phyloP scores from a whole-genome alignment of 2,329 filamentous ascomycete genomes.

The Daldinia sp. region DNA sequence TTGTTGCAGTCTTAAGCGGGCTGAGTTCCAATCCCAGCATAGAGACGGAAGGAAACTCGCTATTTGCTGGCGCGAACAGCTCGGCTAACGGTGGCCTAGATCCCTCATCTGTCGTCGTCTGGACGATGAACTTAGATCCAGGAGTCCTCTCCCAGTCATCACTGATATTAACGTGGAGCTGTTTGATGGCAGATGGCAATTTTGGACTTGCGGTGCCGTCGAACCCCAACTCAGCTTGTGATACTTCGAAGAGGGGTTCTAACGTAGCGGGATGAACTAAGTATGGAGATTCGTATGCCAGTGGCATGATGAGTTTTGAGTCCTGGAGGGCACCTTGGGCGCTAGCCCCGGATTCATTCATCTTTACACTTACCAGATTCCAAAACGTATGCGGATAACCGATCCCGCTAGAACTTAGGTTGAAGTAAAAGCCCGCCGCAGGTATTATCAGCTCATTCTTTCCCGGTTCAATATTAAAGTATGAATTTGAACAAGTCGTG shows the following conservation, averaged over 20 bases:
- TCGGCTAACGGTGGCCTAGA: slow-evolving; percentile 36
- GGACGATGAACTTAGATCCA: slow-evolving; percentile 38
- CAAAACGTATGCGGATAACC: slow-evolving; percentile 43
- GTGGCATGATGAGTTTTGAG: slow-evolving; percentile 54
- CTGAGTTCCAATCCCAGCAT: slow-evolving; percentile 40
- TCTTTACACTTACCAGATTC: slow-evolving; percentile 44
- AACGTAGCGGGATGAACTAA: slow-evolving; percentile 56
- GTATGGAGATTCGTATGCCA: slow-evolving; percentile 52
- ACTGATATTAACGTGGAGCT: slow-evolving; percentile 35
- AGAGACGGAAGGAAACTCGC: slow-evolving; percentile 37
- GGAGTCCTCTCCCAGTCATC: slow-evolving; percentile 35
- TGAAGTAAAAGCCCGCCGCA: slow-evolving; percentile 40
- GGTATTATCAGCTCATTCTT: slow-evolving; percentile 55
- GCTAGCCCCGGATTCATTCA: slow-evolving; percentile 14
- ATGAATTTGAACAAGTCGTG: slow-evolving; percentile 51
- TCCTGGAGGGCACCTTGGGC: slow-evolving; percentile 53
- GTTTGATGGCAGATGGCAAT: slow-evolving; percentile 40
- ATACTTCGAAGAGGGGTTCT: slow-evolving; percentile 53
- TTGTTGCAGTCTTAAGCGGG: slow-evolving; percentile 42
- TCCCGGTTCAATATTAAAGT: slow-evolving; percentile 54
- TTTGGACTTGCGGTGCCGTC: slow-evolving; percentile 34
- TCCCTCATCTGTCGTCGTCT: slow-evolving; percentile 30
- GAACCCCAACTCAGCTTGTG: slow-evolving; percentile 49
- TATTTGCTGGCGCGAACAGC: slow-evolving; percentile 37
- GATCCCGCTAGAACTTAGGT: slow-evolving; percentile 34